phyloP scores from a whole-genome alignment of 2,329 filamentous ascomycete genomes.

The Xylaria sp. region DNA sequence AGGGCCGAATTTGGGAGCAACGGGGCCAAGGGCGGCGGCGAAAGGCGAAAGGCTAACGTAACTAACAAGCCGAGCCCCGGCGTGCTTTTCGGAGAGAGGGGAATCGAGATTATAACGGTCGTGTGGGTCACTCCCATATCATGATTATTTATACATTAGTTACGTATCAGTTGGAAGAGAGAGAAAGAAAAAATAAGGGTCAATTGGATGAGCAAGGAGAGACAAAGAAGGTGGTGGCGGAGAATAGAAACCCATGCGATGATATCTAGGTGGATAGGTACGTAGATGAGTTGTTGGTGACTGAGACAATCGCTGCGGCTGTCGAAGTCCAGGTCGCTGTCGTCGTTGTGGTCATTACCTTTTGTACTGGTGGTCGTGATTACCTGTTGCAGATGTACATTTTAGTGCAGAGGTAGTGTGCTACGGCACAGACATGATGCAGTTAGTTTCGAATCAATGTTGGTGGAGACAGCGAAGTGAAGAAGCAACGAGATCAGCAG shows the following conservation, averaged over 20 bases:
- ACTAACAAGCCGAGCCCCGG: background rate
- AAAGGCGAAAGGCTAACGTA: constrained; percentile 18
- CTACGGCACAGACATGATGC: too few relatives aligned
- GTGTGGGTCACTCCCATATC: constrained; percentile 10
- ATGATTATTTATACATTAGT: background rate
- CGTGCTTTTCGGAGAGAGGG: background rate
- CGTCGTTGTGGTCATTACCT: too few relatives aligned
- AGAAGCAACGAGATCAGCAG: constrained; percentile 21
- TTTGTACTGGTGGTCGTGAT: background rate
- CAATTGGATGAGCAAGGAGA: background rate
- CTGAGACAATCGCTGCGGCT: background rate
- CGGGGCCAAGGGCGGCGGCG: constrained; percentile 7
- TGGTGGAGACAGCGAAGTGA: background rate
- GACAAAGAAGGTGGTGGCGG: constrained; percentile 3
- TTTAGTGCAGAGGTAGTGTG: background rate
- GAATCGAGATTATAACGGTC: background rate
- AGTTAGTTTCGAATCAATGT: background rate
- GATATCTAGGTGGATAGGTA: background rate
- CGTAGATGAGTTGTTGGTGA: background rate
- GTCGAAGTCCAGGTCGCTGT: too few relatives aligned
- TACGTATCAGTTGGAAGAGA: background rate
- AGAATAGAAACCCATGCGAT: constrained; percentile 5
- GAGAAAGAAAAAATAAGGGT: background rate
- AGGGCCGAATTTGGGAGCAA: background rate
- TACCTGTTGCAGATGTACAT: background rate